Conservation (phyloP, 495 filamentous ascomycete genomes). For the Xylaria curta region DNA sequence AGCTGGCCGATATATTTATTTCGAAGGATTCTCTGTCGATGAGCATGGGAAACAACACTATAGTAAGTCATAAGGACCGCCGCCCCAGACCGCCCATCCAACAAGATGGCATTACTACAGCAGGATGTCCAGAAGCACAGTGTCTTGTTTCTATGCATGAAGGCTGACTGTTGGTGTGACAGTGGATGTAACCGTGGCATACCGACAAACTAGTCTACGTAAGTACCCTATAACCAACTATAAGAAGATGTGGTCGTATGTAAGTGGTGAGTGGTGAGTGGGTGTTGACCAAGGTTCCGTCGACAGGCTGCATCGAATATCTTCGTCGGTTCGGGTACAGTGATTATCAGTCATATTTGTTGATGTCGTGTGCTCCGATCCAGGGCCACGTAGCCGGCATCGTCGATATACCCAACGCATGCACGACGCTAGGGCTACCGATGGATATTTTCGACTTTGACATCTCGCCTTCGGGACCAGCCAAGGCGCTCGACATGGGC, state of each 20-base stretch:
- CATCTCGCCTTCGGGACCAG: conserved; percentile 71
- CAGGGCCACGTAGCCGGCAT: conserved; percentile 95
- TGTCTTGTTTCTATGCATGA: neutral
- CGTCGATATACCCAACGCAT: conserved; percentile 85
- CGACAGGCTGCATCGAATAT: conserved; percentile 72
- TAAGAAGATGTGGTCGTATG: neutral
- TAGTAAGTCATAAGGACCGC: conserved; percentile 30
- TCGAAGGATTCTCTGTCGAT: conserved; percentile 95
- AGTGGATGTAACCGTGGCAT: conserved; percentile 89
- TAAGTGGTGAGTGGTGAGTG: neutral
- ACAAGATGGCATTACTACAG: neutral
- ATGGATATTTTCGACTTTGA: conserved; percentile 98
- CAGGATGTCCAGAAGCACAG: neutral
- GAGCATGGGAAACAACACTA: conserved; percentile 92
- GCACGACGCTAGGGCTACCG: conserved; percentile 86
- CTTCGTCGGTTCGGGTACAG: conserved; percentile 76
- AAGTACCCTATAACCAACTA: conserved; percentile 37
- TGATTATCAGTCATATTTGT: conserved; percentile 86
- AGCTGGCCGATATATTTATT: conserved; percentile 84
- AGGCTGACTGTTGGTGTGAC: neutral
- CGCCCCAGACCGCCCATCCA: neutral
- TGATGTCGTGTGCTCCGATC: conserved; percentile 87
- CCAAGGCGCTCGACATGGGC: conserved; percentile 74
- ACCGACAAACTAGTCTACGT: conserved; percentile 82
- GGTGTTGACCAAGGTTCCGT: neutral